Evolutionary conservation across 768 basidiomycete genomes (phyloP).

Genomic region (Phlebiopsis gigantea): DNA sequence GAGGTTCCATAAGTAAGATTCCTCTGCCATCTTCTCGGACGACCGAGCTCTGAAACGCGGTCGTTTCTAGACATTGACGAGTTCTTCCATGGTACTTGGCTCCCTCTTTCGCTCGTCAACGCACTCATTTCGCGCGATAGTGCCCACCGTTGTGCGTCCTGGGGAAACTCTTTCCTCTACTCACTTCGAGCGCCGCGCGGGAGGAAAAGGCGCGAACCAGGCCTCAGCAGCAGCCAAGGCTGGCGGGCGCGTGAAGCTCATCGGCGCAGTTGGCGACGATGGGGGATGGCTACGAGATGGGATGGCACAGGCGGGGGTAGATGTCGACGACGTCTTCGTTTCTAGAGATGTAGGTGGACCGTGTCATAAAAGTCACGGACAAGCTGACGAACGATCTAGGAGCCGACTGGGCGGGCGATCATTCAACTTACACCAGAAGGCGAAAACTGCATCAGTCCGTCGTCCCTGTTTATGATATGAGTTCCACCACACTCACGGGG

Average conservation of each 20-base stretch:
- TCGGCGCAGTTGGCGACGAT: slow-evolving; percentile 51
- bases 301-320: slow-evolving; percentile 36
- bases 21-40: not conserved
- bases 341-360: slow-evolving; percentile 31
- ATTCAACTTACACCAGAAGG: slow-evolving; percentile 54
- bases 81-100: slow-evolving; percentile 16
- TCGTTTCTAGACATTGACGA: slow-evolving; percentile 15
- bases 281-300: slow-evolving; percentile 42
- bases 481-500: not conserved
- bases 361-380: not conserved
- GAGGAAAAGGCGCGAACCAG: slow-evolving; percentile 65
- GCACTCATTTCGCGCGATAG: slow-evolving; percentile 24
- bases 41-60: not conserved
- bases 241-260: slow-evolving; percentile 41
- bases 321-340: slow-evolving; percentile 29
- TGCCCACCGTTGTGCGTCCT: slow-evolving; percentile 46
- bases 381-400: not conserved
- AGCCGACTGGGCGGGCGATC: slow-evolving; percentile 31
- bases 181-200: slow-evolving; percentile 41
- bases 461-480: not conserved
- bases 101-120: not conserved
- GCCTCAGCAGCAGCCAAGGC: slow-evolving; percentile 52
- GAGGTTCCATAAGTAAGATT: slow-evolving; percentile 15
- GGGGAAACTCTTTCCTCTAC: slow-evolving; percentile 58
- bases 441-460: slow-evolving; percentile 59